These are phyloP conservation scores for Cryptococcus amylolentus DNA, from an alignment of 1,284 basidiomycete genomes.

Conservation along the genomic window DNA sequence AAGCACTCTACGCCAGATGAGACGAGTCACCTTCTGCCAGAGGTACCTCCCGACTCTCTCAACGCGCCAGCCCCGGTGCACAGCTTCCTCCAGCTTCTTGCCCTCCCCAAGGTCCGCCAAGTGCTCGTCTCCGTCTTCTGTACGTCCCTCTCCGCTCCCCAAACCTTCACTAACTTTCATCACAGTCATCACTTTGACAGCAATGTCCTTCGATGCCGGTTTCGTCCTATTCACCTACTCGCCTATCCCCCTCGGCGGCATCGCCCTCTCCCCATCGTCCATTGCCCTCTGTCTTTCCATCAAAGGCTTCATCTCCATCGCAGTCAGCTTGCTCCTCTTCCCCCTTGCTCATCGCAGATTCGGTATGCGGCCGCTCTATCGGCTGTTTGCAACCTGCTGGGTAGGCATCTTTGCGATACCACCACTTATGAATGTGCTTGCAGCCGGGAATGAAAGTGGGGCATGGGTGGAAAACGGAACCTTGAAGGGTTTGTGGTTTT, in stretches of 20 bases:
- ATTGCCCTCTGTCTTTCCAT: constrained; percentile 21
- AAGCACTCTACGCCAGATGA: constrained; percentile 2
- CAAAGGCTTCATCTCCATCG: constrained; percentile 19
- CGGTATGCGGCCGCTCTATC: constrained; percentile 14
- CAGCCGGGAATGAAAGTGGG: background rate
- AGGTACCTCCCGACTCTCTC: constrained; percentile 7
- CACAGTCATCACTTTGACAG: constrained; percentile 24
- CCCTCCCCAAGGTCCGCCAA: constrained; percentile 13
- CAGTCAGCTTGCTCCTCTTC: constrained; percentile 17
- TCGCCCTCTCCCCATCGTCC: constrained; percentile 15
- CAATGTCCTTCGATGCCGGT: constrained; percentile 30
- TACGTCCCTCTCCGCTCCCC: background rate
- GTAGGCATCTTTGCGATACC: constrained; percentile 13
- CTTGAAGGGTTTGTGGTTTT: constrained; percentile 14
- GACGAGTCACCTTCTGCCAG: constrained; percentile 4
- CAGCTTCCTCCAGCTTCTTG: constrained; percentile 13
- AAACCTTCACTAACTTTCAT: background rate
- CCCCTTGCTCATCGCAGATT: constrained; percentile 15
- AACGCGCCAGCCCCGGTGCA: constrained; percentile 2
- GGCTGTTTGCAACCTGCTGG: constrained; percentile 19
- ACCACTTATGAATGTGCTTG: constrained; percentile 22
- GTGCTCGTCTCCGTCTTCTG: constrained; percentile 21
- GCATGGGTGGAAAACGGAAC: constrained; percentile 16
- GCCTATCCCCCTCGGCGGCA: constrained; percentile 20
- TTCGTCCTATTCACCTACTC: constrained; percentile 35